Evolutionary conservation across 2,329 filamentous ascomycete genomes (phyloP).

Genomic region (Balansia obtecta): DNA sequence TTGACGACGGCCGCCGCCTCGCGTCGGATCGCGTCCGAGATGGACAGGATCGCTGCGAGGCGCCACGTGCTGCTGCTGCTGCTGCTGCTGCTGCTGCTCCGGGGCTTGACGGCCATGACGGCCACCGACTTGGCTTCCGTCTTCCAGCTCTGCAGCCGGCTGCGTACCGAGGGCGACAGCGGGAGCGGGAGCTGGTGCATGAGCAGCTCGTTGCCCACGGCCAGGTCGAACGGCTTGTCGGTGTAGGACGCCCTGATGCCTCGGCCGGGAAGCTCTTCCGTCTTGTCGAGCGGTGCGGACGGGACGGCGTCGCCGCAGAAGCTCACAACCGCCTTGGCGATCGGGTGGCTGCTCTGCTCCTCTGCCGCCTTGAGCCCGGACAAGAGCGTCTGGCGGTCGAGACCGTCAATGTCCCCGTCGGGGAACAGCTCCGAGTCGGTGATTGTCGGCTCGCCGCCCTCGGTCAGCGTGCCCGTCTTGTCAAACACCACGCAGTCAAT

Average conservation of each 20-base stretch:
- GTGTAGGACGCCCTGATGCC: slow-evolving; percentile 50
- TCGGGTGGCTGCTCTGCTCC: slow-evolving; percentile 60
- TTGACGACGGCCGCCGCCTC: slow-evolving; percentile 55
- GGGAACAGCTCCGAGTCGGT: slow-evolving; percentile 38
- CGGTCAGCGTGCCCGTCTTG: slow-evolving; percentile 75
- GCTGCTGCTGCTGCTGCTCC: background rate
- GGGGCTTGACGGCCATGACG: slow-evolving; percentile 35
- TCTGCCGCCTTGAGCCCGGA: slow-evolving; percentile 50
- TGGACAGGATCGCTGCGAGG: slow-evolving; percentile 56
- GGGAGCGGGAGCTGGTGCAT: slow-evolving; percentile 38
- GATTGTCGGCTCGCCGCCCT: slow-evolving; percentile 58
- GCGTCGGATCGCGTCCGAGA: slow-evolving; percentile 68
- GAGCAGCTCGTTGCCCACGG: slow-evolving; percentile 64
- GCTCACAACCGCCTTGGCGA: slow-evolving; percentile 56
- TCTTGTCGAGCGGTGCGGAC: slow-evolving; percentile 22
- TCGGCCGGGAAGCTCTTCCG: slow-evolving; percentile 59
- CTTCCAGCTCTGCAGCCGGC: slow-evolving; percentile 44
- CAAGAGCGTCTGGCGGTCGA: slow-evolving; percentile 25
- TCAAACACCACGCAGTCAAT: slow-evolving; percentile 75
- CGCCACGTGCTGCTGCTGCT: slow-evolving; percentile 22
- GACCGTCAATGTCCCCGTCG: slow-evolving; percentile 12
- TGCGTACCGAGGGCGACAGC: slow-evolving; percentile 22
- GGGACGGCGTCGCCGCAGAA: slow-evolving; percentile 38
- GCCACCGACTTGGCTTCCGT: slow-evolving; percentile 50
- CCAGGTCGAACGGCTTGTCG: slow-evolving; percentile 31